These are phyloP conservation scores for Fusarium zealandicum DNA, from an alignment of 2,329 filamentous ascomycete species.

Conservation along the genomic window DNA sequence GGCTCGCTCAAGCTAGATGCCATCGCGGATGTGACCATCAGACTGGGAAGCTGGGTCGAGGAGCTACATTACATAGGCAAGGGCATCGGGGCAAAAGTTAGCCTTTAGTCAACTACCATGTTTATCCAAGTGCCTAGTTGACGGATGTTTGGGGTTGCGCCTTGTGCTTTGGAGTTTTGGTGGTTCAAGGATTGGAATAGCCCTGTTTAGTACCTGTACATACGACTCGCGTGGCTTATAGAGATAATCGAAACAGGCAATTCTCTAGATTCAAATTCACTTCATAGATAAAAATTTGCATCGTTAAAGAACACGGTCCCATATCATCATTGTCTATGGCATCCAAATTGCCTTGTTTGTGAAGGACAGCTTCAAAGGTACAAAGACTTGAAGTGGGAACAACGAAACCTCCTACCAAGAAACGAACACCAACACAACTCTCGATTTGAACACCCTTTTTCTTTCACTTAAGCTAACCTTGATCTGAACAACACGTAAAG, in stretches of 20 bases:
- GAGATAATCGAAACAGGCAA: neutral
- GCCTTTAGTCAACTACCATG: conserved; percentile 34
- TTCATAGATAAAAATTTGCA: no score
- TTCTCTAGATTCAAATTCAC: no score
- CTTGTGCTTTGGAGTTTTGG: conserved; percentile 4
- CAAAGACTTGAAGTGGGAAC: no score
- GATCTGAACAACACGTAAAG: no score
- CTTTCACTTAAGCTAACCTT: no score
- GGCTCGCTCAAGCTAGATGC: conserved; percentile 82
- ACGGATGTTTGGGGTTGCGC: conserved; percentile 24
- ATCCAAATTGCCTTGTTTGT: no score
- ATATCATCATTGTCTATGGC: no score
- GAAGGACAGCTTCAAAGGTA: no score
- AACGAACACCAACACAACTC: no score
- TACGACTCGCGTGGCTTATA: neutral
- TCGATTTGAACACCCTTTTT: no score
- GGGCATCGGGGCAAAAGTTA: conserved; percentile 71
- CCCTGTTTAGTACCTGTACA: neutral
- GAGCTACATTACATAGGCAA: conserved; percentile 72
- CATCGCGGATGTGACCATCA: conserved; percentile 75
- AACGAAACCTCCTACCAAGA: no score
- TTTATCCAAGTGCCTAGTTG: neutral
- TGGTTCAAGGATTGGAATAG: neutral
- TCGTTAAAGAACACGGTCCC: no score
- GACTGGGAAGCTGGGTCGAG: conserved; percentile 78